Conservation (phyloP, 208 protist genomes). For the Trypanosoma scelopori region DNA sequence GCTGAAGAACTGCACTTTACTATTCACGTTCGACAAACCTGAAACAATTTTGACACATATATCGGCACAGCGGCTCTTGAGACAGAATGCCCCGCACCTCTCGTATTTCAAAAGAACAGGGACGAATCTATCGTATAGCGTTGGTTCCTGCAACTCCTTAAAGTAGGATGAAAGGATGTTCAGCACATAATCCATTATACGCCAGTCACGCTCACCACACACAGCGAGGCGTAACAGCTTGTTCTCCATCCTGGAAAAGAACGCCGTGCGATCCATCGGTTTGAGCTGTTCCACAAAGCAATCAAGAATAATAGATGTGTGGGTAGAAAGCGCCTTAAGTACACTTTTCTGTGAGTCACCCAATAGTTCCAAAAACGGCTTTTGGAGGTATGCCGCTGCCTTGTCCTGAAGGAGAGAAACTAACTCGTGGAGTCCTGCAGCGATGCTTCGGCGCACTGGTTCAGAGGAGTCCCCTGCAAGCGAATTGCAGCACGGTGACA, state of each 20-base stretch:
- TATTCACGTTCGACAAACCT: constrained; percentile 36
- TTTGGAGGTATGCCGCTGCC: constrained; percentile 60
- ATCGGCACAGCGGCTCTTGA: constrained; percentile 61
- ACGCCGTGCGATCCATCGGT: constrained; percentile 32
- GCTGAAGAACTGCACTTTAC: constrained; percentile 76
- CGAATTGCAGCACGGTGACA: constrained; percentile 55
- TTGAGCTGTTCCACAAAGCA: constrained; percentile 63
- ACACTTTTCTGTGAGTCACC: constrained; percentile 57
- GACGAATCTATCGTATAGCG: constrained; percentile 65
- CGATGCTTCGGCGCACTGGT: constrained; percentile 60
- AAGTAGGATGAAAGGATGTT: constrained; percentile 57
- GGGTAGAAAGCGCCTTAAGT: constrained; percentile 42
- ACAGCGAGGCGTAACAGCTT: constrained; percentile 41
- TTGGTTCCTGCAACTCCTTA: constrained; percentile 47
- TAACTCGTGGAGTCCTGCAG: constrained; percentile 86
- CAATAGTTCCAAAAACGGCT: constrained; percentile 69
- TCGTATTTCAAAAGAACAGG: constrained; percentile 66
- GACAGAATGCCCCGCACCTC: constrained; percentile 61
- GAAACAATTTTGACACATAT: constrained; percentile 55
- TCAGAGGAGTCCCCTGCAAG: constrained; percentile 62
- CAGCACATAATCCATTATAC: constrained; percentile 68
- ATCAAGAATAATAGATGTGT: constrained; percentile 66
- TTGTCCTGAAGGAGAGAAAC: constrained; percentile 63
- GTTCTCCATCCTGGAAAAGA: constrained; percentile 60
- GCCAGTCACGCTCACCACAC: constrained; percentile 59